phyloP scores from a whole-genome alignment of 805 yeast genomes.

The Myxozyma lipomycoides region DNA sequence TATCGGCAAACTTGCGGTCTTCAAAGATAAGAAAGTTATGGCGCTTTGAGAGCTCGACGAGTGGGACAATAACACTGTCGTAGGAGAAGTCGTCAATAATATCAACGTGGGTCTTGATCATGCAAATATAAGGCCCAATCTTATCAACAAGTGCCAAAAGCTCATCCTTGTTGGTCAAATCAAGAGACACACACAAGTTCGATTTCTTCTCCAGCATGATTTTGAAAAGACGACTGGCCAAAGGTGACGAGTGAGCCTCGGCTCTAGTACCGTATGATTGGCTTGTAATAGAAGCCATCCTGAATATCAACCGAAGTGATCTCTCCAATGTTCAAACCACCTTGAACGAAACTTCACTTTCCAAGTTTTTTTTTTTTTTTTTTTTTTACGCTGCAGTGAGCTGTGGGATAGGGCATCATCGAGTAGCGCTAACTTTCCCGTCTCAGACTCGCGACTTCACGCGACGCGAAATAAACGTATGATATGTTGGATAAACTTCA shows the following conservation, averaged over 20 bases:
- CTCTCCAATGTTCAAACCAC: background rate
- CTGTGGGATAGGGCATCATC: no score
- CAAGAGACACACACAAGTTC: conserved; percentile 91
- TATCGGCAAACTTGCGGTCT: conserved; percentile 97
- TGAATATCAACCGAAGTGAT: background rate
- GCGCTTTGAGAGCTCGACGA: conserved; percentile 66
- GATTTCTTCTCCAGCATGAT: conserved; percentile 78
- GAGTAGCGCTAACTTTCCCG: no score
- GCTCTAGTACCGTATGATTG: conserved; percentile 66
- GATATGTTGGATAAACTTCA: no score
- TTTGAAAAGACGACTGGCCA: conserved; percentile 67
- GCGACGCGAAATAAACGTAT: no score
- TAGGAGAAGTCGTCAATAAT: conserved; percentile 83
- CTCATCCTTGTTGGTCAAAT: conserved; percentile 76
- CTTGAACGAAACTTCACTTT: no score
- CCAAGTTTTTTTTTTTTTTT: background rate
- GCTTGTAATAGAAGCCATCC: conserved; percentile 15
- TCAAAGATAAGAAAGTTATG: conserved; percentile 90
- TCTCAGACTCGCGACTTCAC: no score
- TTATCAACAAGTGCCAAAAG: conserved; percentile 66
- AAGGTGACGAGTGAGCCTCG: conserved; percentile 62
- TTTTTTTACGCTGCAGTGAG: background rate
- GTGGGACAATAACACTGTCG: conserved; percentile 73
- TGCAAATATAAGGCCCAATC: conserved; percentile 86
- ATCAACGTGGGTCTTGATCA: conserved; percentile 93